Evolutionary conservation across 2,329 filamentous ascomycete genomes (phyloP), one percentile per base, ranked within the genome.

Genomic region (Fusarium sp.): DNA sequence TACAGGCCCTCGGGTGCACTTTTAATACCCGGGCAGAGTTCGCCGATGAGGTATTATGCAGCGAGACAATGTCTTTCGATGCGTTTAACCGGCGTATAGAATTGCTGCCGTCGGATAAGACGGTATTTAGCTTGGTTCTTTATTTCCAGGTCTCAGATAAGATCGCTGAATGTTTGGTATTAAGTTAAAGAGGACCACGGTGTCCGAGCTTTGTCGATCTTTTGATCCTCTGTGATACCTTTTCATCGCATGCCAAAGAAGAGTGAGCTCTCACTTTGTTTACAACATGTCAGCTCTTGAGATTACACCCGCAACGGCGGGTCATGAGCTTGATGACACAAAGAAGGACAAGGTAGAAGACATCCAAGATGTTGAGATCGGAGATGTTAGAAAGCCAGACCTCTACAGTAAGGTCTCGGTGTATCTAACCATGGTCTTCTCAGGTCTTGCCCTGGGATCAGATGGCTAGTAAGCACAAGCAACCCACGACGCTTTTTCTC

Each of bases 401-500:
- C 42, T 63, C 0, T 63, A 63, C 15, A 60, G 41, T 6, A 63
- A 63, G n/a, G 39, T 63, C 26, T 63, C 61, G 20, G 61, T 63
- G 0, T 63, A 63, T 18, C 20, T 63, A 8, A 63, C 55, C 22
- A 60, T 63, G 61, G 26, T 63, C 7, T 63, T 63, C 42, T 60
- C 61, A 0, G 61, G 61, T 5, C 61, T 62, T 9, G 57, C 62
- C 13, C 9, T 66, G 4, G 62, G 62, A 5, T 66, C 62, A 13
- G 62, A 66, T 55, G 62, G 62, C n/a, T 66, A 66, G 62, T 66
- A 63, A 47, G 48, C 48, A 51, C 6, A 5, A 14, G 6, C 8
- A 17, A 7, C 12, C 28, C n/a, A 34, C 4, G 14, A 18, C 12
- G 3, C 6, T 18, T 0, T n/a, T n/a, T 32, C 9, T 38, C 14